Conservation (phyloP, 495 filamentous ascomycete genomes). For the Trichoderma erinaceum region DNA sequence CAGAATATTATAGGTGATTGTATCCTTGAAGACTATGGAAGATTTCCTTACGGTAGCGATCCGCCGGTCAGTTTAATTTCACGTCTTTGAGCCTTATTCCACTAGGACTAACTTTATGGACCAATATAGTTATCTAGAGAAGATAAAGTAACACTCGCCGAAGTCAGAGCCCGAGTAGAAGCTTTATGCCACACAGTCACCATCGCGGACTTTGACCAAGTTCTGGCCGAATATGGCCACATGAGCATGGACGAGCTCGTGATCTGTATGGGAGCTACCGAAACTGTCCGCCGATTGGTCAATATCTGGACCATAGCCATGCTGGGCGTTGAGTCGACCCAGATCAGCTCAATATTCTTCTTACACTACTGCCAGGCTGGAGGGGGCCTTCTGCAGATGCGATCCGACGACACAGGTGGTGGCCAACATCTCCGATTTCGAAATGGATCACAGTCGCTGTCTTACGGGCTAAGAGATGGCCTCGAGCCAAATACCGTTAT, state of each 20-base stretch:
- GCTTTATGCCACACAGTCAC: background rate
- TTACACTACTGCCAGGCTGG: constrained; percentile 45
- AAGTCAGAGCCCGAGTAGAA: background rate
- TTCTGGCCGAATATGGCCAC: background rate
- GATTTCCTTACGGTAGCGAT: constrained; percentile 8
- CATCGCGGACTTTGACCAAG: background rate
- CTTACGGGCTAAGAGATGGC: background rate
- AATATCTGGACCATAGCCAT: constrained; percentile 38
- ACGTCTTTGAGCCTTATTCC: background rate
- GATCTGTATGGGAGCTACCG: constrained; percentile 20
- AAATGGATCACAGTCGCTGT: constrained; percentile 7
- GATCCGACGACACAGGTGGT: constrained; percentile 37
- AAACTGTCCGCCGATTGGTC: constrained; percentile 24
- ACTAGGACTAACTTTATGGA: background rate
- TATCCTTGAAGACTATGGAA: constrained; percentile 31
- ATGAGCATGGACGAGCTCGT: constrained; percentile 5
- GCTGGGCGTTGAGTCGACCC: constrained; percentile 36
- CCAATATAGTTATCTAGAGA: background rate
- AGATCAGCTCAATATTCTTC: constrained; percentile 43
- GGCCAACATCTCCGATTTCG: constrained; percentile 42
- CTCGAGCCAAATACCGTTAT: constrained; percentile 11
- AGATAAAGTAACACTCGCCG: background rate
- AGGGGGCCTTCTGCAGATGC: constrained; percentile 37
- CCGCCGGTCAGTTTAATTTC: background rate
- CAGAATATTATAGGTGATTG: constrained; percentile 37